A percentile compares a stretch with the other conserved stretches of the same genome.
phyloP scores from a whole-genome alignment of 192 early-diverging fungal species.

The Spizellomyces punctatus region DNA sequence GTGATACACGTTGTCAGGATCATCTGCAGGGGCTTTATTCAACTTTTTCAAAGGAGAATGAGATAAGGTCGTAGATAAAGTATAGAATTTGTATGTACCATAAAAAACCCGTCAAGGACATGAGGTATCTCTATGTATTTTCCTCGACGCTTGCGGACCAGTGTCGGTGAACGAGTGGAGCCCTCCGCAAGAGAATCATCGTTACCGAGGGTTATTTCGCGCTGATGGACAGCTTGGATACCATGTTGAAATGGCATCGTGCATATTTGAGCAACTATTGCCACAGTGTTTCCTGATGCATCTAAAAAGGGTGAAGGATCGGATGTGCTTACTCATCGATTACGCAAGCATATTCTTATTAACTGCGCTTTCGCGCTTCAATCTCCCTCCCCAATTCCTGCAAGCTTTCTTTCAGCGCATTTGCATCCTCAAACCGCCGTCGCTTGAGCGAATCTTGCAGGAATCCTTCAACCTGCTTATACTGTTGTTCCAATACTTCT shows the following conservation, averaged over 20 bases:
- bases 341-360: background rate
- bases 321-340: too few relatives aligned
- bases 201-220: background rate
- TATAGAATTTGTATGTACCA: slow-evolving; percentile 29
- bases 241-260: too few relatives aligned
- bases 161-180: slow-evolving; percentile 13
- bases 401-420: slow-evolving; percentile 36
- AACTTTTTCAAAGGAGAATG: slow-evolving; percentile 34
- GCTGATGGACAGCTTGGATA: background rate
- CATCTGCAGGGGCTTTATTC: slow-evolving; percentile 46
- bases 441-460: slow-evolving; percentile 40
- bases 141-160: slow-evolving; percentile 25
- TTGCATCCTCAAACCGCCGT: slow-evolving; percentile 48
- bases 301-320: too few relatives aligned
- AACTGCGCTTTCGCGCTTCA: background rate
- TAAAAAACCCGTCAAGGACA: slow-evolving; percentile 49
- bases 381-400: slow-evolving; percentile 45
- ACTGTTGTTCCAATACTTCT: slow-evolving; percentile 42
- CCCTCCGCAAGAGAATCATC: slow-evolving; percentile 14
- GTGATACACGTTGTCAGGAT: slow-evolving; percentile 51
- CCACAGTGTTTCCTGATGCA: too few relatives aligned
- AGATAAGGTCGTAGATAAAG: background rate
- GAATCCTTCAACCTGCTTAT: slow-evolving; percentile 27
- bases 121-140: slow-evolving; percentile 50
- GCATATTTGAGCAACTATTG: too few relatives aligned